phyloP scores from a whole-genome alignment of 2,329 filamentous ascomycete genomes.

The Ceratocystis destructans region DNA sequence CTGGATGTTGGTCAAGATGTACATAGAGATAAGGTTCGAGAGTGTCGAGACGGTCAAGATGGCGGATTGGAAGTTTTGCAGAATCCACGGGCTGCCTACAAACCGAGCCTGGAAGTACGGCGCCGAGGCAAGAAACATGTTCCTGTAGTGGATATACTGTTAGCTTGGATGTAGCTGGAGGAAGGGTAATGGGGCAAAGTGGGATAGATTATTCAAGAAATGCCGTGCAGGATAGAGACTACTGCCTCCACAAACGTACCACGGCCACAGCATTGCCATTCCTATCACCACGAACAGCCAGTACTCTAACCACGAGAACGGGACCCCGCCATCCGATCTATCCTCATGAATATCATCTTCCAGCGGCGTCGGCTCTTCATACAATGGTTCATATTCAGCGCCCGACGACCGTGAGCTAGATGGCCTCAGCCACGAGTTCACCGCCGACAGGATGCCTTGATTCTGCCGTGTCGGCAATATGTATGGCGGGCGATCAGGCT shows the following conservation, averaged over 20 bases:
- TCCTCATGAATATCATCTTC: slow-evolving; percentile 10
- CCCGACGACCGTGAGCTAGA: not conserved
- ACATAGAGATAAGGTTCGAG: slow-evolving; percentile 63
- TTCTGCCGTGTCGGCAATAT: not conserved
- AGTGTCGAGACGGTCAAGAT: slow-evolving; percentile 77
- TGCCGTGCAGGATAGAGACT: not conserved
- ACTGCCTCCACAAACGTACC: slow-evolving; percentile 40
- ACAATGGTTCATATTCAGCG: slow-evolving; percentile 18
- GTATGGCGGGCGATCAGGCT: not conserved
- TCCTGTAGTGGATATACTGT: slow-evolving; percentile 40
- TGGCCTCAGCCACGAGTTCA: slow-evolving; percentile 6
- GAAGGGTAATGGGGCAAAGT: not conserved
- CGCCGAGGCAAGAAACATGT: slow-evolving; percentile 93
- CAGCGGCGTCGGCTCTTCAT: slow-evolving; percentile 16
- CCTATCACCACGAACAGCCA: slow-evolving; percentile 72
- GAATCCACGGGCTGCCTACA: slow-evolving; percentile 52
- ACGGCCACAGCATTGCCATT: slow-evolving; percentile 93
- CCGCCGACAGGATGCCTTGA: not conserved
- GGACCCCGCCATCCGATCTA: slow-evolving; percentile 28
- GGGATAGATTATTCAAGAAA: slow-evolving; percentile 17
- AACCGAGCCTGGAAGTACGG: slow-evolving; percentile 88
- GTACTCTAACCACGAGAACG: slow-evolving; percentile 81
- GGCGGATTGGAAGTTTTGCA: slow-evolving; percentile 74
- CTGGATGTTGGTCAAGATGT: slow-evolving; percentile 69
- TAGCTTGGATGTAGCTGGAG: not conserved